A percentile compares a stretch with the other conserved stretches of the same genome.
Evolutionary conservation across 1,284 basidiomycete genomes (phyloP).

Genomic region (Ustilago tritici): DNA sequence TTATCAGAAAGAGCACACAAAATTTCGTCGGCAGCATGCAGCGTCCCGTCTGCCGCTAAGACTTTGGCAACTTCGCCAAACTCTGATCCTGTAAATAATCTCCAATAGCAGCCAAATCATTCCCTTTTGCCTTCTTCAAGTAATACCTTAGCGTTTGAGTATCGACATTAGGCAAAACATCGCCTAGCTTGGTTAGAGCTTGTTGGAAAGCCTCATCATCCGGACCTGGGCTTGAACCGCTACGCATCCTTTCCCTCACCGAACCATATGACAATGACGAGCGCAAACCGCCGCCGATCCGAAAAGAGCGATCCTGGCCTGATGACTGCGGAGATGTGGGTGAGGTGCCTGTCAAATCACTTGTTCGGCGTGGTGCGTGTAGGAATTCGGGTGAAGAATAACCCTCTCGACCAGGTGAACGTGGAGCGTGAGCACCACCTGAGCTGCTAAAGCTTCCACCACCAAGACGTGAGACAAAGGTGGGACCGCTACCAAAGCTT

Average conservation of each 20-base stretch:
- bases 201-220: slow-evolving; percentile 40
- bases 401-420: slow-evolving; percentile 20
- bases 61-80: slow-evolving; percentile 37
- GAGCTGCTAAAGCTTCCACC: slow-evolving; percentile 25
- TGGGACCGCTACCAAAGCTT: slow-evolving; percentile 18
- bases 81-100: slow-evolving; percentile 62
- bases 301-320: slow-evolving; percentile 2
- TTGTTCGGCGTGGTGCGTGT: slow-evolving; percentile 13
- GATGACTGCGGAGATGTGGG: slow-evolving; percentile 15
- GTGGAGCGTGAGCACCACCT: slow-evolving; percentile 3
- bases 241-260: slow-evolving; percentile 35
- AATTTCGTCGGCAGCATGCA: no score
- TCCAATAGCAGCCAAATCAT: slow-evolving; percentile 59
- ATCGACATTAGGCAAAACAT: slow-evolving; percentile 63
- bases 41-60: neutral
- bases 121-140: slow-evolving; percentile 54
- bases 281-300: slow-evolving; percentile 2
- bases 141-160: slow-evolving; percentile 46
- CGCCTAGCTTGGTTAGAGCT: slow-evolving; percentile 51
- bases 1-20: no score
- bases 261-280: slow-evolving; percentile 42
- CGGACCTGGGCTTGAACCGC: slow-evolving; percentile 14
- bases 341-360: slow-evolving; percentile 14
- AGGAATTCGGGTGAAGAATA: slow-evolving; percentile 26
- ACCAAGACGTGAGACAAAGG: slow-evolving; percentile 37